Base-by-base conservation (phyloP, 2,329 filamentous ascomycete genomes). In the Talaromyces islandicus region DNA sequence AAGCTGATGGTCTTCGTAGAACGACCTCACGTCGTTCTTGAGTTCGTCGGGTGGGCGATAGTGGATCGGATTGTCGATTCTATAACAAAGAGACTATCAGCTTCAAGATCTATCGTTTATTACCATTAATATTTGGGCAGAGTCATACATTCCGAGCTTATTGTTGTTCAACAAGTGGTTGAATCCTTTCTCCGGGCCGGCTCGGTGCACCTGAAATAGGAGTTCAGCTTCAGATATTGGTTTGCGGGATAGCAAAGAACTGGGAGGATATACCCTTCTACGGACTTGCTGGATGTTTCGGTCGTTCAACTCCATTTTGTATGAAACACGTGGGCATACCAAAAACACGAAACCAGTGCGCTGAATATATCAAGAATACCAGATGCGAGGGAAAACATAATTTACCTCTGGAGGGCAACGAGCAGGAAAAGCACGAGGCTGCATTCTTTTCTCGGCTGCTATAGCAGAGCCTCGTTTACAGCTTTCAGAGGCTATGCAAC, bases 61-160 rank as follows among this genome's bases (percentile, higher is more conserved):
- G 35, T 51, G 14, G 30, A 62, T 54, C 6, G 62, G 60, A 41
- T 63, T 62, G 21, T 63, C 62, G 30, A 63, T 56, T 43, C 60
- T 63, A 19, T 46, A 7, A 17, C 19, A 1, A 27, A 30, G 9
- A 7, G 5, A 10, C 25, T 2, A 50, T 50, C 1, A 24, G 52
- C 25, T 30, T 27, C 11, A 12, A 27, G 29, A 3, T 21, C n/a
- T 25, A 41, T 38, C 10, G 19, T 52, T 41, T 12, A 9, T 10
- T 7, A 4, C n/a, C n/a, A n/a, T n/a, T 1, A 14, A 12, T 35
- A 11, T 24, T 32, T 32, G 12, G 17, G 7, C 7, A 38, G 19
- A 7, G 19, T 21, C 32, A 57, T 54, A 60, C 60, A 62, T 62
- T 32, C 60, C 60, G 4, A 60, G 57, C 53, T 60, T 46, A 50